Evolutionary conservation across 2,329 filamentous ascomycete species (phyloP), one percentile per base, ranked within the genome.

Genomic region (Microdochium bolleyi): DNA sequence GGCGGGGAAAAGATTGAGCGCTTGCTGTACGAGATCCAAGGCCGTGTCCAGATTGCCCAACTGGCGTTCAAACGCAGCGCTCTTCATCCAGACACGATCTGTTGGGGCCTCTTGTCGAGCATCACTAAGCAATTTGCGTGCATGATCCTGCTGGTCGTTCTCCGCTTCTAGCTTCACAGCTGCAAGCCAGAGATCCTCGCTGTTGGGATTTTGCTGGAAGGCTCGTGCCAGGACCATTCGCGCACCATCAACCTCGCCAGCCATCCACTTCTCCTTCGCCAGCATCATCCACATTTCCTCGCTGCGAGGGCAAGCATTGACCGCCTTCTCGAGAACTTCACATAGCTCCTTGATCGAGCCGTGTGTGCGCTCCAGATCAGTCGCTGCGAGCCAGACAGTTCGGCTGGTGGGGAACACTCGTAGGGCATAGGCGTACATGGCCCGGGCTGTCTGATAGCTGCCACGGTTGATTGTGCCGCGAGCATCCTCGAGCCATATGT

Each of bases 71-170:
- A 96, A 96, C 0, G 91, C 89, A 11, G 94, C 90, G 61, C 88
- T 92, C 73, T 96, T 96, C 76, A 95, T 94, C 87, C 92, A 99
- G 8, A 99, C 92, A 49, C 94, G 88, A 64, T 97, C 94, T 0
- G 94, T 99, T 2, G 92, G 89, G 1, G 94, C 92, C 67, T 96
- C 88, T 54, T 88, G 83, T 52, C 94, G 84, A 22, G 94, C 94
- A 13, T 88, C 87, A 51, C 84, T 82, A 38, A 99, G 79, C 24
- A 99, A 82, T 55, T 87, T 82, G 48, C 92, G 80, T 1, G 94
- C 94, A 64, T 94, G 84, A 37, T 91, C 87, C 41, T 83, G 85
- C 62, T 95, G 84, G 46, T 85, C 82, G 56, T 90, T 92, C 63
- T 97, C 92, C 1, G 94, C 90, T 70, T 99, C 94, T 27, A 99